Base-by-base conservation (phyloP, 495 filamentous ascomycete species). In the Parathielavia appendiculata region DNA sequence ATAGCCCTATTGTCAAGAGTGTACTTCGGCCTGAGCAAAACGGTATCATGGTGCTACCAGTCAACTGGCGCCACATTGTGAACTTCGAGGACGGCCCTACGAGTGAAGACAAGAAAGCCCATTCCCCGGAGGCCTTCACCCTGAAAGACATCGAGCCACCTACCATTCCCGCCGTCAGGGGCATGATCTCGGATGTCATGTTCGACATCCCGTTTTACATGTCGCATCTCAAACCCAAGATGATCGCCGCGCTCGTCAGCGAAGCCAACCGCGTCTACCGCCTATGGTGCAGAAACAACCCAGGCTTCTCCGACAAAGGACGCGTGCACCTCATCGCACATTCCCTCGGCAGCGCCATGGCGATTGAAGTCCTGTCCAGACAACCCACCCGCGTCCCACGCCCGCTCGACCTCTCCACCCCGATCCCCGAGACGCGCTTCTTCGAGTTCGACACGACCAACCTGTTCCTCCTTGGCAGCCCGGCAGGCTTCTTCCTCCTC, bases 121-220 rank as follows among this genome's bases (percentile, higher is more conserved):
- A 71, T 64, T 50, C 69, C 0, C 59, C 79, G 4, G 90, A 89
- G 41, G 76, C 85, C 7, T 98, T 89, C 66, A 79, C 79, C 1
- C 78, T 98, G 2, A 82, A 90, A 60, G 91, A 97, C 67, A 96
- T 98, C 61, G 96, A 93, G 5, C 91, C 90, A 0, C 79, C 85
- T n/a, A 89, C 90, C 0, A 87, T 98, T 48, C 90, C 92, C 0
- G 89, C 88, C 5, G 86, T 98, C 0, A 85, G 93, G 11, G 88
- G 87, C 61, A 79, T 98, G 62, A 91, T 98, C 59, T 91, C 88
- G 54, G 93, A 98, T 68, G 91, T 98, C 55, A 95, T 98, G 89
- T 83, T 96, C 6, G 93, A 98, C 67, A 90, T 98, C 36, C 93
- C 93, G 0, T 96, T 95, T 64, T 98, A 97, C 71, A 83, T 98